Base-by-base conservation (phyloP, 164 flowering plant species). In the Aristolochia contorta region DNA sequence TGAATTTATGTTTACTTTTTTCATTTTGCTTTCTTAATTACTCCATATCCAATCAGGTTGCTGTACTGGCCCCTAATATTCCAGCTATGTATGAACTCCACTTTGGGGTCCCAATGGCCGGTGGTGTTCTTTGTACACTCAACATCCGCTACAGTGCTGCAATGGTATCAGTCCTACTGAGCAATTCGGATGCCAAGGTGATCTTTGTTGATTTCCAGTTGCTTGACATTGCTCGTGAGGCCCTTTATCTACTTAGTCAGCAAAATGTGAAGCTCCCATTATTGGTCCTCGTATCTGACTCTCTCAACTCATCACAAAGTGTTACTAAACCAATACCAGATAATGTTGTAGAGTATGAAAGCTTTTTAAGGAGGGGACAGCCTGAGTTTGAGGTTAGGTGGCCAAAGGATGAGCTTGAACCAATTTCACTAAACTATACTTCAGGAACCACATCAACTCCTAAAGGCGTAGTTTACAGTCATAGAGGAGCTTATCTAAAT, bases 371-470 rank as follows among this genome's bases (percentile, higher is more conserved):
- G 4, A 51, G 5, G 3, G 96, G 91, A 14, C 52, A 81, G 41
- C 83, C 86, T 0, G 10, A 23, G 6, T 76, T 47, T 18, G 57
- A 21, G 2, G 63, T 74, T 0, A 47, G 12, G 0, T 69, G 61
- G 41, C 47, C 80, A 4, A 56, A 25, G 1, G 95, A 89, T 20
- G 98, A 92, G 59, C 83, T 84, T 85, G 91, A 87, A 52, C 77
- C 98, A 2, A 86, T 92, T 18, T 61, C 91, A 0, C 59, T 92
- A 57, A 92, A 89, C 47, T 92, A 92, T 73, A 92, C 98, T 0
- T 92, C 98, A 0, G 97, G 98, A 4, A 92, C 98, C 0, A 92
- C 98, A 0, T 81, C 96, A 0, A 85, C 75, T 0, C 96, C 97
- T 0, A 92, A 92, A 63, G 98, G 98, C 0, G 98, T 87, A 4